Conservation (phyloP, 164 flowering plant genomes). For the Tetrastigma voinierianum region DNA sequence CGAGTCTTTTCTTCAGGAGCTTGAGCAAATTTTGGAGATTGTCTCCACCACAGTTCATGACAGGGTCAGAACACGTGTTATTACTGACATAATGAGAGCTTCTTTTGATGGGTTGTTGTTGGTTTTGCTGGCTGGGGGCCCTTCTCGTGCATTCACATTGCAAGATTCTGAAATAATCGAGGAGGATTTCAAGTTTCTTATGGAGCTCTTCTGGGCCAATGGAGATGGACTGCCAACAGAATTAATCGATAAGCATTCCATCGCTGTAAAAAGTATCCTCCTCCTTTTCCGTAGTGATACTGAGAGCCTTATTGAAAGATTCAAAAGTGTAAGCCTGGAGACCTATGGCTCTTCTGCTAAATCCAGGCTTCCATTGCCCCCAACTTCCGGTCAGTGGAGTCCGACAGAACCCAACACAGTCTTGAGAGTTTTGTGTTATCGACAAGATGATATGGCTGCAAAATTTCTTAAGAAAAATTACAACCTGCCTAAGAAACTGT, state of each 20-base stretch:
- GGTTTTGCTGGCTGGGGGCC: slow-evolving; percentile 89
- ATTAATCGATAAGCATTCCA: slow-evolving; percentile 63
- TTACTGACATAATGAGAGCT: slow-evolving; percentile 82
- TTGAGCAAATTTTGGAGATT: slow-evolving; percentile 56
- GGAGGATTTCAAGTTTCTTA: slow-evolving; percentile 72
- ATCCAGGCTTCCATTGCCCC: slow-evolving; percentile 71
- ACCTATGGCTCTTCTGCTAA: slow-evolving; percentile 51
- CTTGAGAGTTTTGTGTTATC: slow-evolving; percentile 65
- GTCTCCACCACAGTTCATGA: slow-evolving; percentile 62
- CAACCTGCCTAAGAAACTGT: slow-evolving; percentile 70
- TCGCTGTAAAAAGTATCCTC: slow-evolving; percentile 44
- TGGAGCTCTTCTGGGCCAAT: slow-evolving; percentile 69
- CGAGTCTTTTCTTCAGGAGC: slow-evolving; percentile 67
- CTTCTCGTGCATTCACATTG: slow-evolving; percentile 56
- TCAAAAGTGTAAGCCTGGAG: slow-evolving; percentile 30
- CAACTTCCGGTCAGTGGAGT: slow-evolving; percentile 75
- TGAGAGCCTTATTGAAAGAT: slow-evolving; percentile 54
- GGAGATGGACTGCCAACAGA: slow-evolving; percentile 89
- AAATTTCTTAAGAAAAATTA: slow-evolving; percentile 79
- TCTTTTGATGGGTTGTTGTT: slow-evolving; percentile 81
- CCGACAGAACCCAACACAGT: slow-evolving; percentile 77
- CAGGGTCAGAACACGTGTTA: slow-evolving; percentile 59
- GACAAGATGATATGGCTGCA: slow-evolving; percentile 66
- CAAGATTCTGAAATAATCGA: slow-evolving; percentile 62
- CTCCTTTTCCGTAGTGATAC: slow-evolving; percentile 50